Percentiles rank a stretch among this genome's conserved stretches.
Conservation (phyloP, 805 yeast species). For the Teunomyces pallodes region DNA sequence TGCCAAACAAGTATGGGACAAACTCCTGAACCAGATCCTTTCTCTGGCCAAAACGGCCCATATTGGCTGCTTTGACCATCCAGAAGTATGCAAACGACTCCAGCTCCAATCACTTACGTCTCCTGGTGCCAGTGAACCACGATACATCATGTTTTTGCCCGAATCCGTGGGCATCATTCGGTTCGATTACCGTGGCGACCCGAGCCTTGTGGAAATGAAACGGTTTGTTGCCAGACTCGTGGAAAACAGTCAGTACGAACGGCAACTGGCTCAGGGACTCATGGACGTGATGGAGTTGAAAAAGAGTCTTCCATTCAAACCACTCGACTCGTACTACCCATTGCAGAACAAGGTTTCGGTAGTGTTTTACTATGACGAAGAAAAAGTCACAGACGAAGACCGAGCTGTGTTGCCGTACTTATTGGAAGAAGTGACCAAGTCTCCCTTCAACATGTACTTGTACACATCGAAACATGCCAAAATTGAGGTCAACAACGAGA, state of each 20-base stretch:
- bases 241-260: constrained; percentile 44
- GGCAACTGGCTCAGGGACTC: constrained; percentile 26
- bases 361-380: constrained; percentile 52
- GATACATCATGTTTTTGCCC: constrained; percentile 53
- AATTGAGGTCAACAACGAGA: constrained; percentile 35
- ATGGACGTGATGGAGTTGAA: constrained; percentile 28
- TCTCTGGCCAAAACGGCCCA: constrained; percentile 47
- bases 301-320: constrained; percentile 27
- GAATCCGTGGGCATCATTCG: constrained; percentile 45
- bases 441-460: constrained; percentile 54
- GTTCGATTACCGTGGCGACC: constrained; percentile 42
- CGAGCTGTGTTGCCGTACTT: constrained; percentile 57
- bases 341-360: constrained; percentile 45
- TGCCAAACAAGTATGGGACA: constrained; percentile 57
- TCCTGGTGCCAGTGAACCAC: constrained; percentile 29
- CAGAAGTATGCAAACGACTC: constrained; percentile 50
- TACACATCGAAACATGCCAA: constrained; percentile 49
- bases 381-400: constrained; percentile 58
- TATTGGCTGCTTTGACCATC: constrained; percentile 55
- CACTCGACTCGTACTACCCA: constrained; percentile 37
- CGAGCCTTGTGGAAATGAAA: constrained; percentile 30
- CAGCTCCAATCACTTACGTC: constrained; percentile 32
- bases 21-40: constrained; percentile 48
- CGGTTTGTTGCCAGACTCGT: constrained; percentile 47
- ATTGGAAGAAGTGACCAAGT: constrained; percentile 55